These are phyloP conservation scores for Pythium scleroteichum DNA, from an alignment of 352 stramenopile genomes.

Conservation along the genomic window DNA sequence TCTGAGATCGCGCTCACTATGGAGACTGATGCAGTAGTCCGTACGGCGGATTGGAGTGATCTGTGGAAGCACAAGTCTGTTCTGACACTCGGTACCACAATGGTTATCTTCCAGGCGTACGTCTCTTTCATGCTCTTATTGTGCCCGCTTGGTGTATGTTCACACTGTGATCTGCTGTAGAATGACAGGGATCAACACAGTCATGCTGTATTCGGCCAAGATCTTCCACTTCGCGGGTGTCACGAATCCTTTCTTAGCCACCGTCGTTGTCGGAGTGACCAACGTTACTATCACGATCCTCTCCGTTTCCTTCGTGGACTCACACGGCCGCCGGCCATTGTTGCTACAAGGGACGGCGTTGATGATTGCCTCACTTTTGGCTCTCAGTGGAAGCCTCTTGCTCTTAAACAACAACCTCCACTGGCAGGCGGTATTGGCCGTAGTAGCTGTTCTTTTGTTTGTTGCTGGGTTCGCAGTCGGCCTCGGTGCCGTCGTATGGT, in stretches of 20 bases:
- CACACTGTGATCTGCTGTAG: constrained; percentile 22
- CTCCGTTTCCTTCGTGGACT: constrained; percentile 76
- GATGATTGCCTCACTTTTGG: constrained; percentile 72
- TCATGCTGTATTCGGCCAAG: constrained; percentile 91
- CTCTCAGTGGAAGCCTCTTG: constrained; percentile 72
- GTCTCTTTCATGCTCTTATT: constrained; percentile 21
- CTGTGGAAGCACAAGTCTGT: constrained; percentile 62
- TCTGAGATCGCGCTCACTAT: constrained; percentile 63
- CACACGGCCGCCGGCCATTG: constrained; percentile 67
- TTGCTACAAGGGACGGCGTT: constrained; percentile 64
- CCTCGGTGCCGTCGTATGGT: constrained; percentile 80
- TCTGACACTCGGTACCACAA: constrained; percentile 53
- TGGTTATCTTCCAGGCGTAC: constrained; percentile 82
- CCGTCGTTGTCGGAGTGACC: constrained; percentile 62
- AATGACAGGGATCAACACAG: constrained; percentile 91
- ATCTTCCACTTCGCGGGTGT: constrained; percentile 91
- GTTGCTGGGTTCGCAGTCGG: constrained; percentile 85
- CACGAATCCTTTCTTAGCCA: constrained; percentile 83
- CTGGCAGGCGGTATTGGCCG: constrained; percentile 63
- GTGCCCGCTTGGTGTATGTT: no score
- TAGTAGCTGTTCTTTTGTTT: constrained; percentile 79
- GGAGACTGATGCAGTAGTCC: constrained; percentile 47
- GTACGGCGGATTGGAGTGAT: constrained; percentile 39
- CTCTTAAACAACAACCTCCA: constrained; percentile 49
- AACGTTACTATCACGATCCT: constrained; percentile 85